Evolutionary conservation across 352 stramenopile species (phyloP).

Genomic region (Phytophthora niederhauseri): DNA sequence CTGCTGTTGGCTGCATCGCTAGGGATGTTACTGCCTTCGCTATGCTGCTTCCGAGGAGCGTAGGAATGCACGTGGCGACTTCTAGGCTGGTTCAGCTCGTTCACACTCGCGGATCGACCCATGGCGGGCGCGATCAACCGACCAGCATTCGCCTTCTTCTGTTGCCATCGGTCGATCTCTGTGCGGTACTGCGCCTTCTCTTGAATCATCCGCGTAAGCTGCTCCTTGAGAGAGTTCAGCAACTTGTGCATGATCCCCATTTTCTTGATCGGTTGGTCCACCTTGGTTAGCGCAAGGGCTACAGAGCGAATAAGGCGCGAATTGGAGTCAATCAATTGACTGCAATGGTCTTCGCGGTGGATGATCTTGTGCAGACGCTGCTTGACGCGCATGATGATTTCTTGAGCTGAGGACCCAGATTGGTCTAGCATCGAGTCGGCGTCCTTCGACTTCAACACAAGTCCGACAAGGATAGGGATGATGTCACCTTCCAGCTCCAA

Average conservation of each 20-base stretch:
- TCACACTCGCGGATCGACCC: slow-evolving; percentile 72
- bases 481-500: slow-evolving; percentile 99
- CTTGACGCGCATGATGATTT: slow-evolving; percentile 92
- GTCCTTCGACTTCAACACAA: slow-evolving; percentile 91
- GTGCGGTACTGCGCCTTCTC: slow-evolving; percentile 74
- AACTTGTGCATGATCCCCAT: slow-evolving; percentile 92
- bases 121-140: slow-evolving; percentile 42
- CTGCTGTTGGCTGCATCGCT: slow-evolving; percentile 45
- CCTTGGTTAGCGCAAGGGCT: slow-evolving; percentile 70
- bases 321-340: slow-evolving; percentile 75
- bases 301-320: slow-evolving; percentile 85
- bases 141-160: slow-evolving; percentile 47
- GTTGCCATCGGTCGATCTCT: slow-evolving; percentile 51
- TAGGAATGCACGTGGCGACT: slow-evolving; percentile 72
- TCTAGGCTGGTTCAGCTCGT: slow-evolving; percentile 47
- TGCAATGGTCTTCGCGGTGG: slow-evolving; percentile 82
- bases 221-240: slow-evolving; percentile 95
- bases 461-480: slow-evolving; percentile 98
- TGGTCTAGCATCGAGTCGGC: slow-evolving; percentile 98
- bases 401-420: slow-evolving; percentile 94
- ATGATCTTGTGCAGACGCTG: slow-evolving; percentile 89
- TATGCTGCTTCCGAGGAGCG: slow-evolving; percentile 43
- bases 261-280: slow-evolving; percentile 95
- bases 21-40: slow-evolving; percentile 39
- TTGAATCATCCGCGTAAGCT: slow-evolving; percentile 80